These are phyloP conservation scores for Kodamaea hsintzibuensis DNA, from an alignment of 805 yeast genomes.

Conservation along the genomic window DNA sequence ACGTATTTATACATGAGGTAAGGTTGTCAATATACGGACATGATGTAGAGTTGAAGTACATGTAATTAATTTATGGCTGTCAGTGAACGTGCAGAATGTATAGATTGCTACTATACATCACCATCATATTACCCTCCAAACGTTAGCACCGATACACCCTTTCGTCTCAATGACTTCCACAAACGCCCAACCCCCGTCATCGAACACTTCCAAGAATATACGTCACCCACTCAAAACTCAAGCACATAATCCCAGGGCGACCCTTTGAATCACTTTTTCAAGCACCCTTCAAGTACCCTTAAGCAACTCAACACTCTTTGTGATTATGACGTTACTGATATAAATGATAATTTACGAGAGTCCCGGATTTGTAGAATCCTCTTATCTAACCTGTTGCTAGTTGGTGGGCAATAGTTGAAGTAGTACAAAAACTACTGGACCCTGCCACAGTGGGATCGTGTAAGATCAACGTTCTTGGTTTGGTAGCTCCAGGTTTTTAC, in stretches of 20 bases:
- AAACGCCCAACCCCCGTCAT: not conserved
- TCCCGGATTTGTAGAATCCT: not conserved
- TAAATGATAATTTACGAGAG: not conserved
- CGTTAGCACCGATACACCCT: not conserved
- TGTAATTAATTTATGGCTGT: too few relatives aligned
- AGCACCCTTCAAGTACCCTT: not conserved
- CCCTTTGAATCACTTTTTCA: too few relatives aligned
- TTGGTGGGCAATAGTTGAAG: not conserved
- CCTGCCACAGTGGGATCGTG: not conserved
- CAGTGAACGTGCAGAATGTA: not conserved
- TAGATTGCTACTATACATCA: too few relatives aligned
- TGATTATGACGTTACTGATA: not conserved
- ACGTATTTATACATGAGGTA: too few relatives aligned
- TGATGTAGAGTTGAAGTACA: too few relatives aligned
- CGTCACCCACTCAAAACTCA: not conserved
- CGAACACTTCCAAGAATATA: not conserved
- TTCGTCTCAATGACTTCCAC: not conserved
- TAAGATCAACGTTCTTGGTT: too few relatives aligned
- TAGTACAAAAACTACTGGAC: not conserved
- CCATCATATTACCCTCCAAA: not conserved
- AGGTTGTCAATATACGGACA: too few relatives aligned
- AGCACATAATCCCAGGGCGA: not conserved
- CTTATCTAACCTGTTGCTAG: not conserved
- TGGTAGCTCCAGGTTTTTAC: too few relatives aligned
- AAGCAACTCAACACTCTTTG: not conserved